phyloP scores from a whole-genome alignment of 75 land plant genomes.

The Sequoiadendron giganteum region DNA sequence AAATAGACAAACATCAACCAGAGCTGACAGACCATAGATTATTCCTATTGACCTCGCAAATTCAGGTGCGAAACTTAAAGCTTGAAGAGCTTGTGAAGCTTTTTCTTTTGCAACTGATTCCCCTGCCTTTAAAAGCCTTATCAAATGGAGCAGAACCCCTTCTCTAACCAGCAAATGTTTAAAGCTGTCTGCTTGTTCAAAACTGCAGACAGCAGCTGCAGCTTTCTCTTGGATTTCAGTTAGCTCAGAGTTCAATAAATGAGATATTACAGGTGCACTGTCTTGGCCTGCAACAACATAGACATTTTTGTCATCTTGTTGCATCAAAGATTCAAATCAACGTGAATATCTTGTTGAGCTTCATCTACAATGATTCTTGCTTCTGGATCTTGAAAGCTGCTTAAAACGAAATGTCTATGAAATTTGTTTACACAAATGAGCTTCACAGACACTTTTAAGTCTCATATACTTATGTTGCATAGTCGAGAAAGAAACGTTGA shows the following conservation, averaged over 20 bases:
- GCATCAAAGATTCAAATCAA: constrained; percentile 21
- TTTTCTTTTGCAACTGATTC: constrained; percentile 59
- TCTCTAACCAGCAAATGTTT: constrained; percentile 59
- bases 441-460: too few species aligned
- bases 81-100: constrained; percentile 65
- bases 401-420: too few species aligned
- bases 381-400: too few species aligned
- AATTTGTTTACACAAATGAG: too few species aligned
- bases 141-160: constrained; percentile 55
- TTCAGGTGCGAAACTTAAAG: constrained; percentile 52
- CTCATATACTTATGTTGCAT: too few species aligned
- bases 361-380: too few species aligned
- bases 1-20: constrained; percentile 64
- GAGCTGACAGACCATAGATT: constrained; percentile 58
- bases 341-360: too few species aligned
- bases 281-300: constrained; percentile 67
- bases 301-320: constrained; percentile 76
- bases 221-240: constrained; percentile 66
- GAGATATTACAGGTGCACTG: constrained; percentile 57
- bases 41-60: constrained; percentile 63
- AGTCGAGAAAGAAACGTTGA: too few species aligned
- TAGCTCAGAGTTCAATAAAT: constrained; percentile 51
- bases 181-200: constrained; percentile 59
- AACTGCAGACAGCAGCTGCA: constrained; percentile 51
- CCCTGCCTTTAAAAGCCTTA: constrained; percentile 69